A percentile compares a stretch with the other conserved stretches of the same genome.
Conservation (phyloP, 768 basidiomycete species). For the Mycena sanguinolenta region DNA sequence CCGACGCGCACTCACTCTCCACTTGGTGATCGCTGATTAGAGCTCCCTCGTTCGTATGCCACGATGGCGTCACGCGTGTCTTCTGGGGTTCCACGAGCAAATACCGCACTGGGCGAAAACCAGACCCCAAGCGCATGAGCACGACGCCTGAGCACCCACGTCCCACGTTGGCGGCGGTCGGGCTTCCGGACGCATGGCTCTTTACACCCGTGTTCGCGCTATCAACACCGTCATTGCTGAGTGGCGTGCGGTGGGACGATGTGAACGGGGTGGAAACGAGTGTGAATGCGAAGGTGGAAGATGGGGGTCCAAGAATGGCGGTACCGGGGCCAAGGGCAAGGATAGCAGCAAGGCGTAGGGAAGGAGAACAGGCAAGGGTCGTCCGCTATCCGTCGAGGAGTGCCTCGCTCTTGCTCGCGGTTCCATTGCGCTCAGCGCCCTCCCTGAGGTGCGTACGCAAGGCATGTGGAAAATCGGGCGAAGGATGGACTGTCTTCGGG, state of each 20-base stretch:
- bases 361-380: too few species aligned
- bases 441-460: too few species aligned
- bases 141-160: slow-evolving; percentile 25
- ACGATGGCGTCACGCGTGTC: too few species aligned
- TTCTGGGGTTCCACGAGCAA: background rate
- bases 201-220: too few species aligned
- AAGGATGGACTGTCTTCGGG: too few species aligned
- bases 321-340: background rate
- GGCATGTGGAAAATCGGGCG: background rate
- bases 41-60: too few species aligned
- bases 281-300: slow-evolving; percentile 20
- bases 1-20: background rate
- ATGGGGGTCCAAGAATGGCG: slow-evolving; percentile 4
- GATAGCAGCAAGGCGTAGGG: background rate
- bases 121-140: background rate
- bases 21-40: too few species aligned
- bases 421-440: too few species aligned
- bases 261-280: background rate
- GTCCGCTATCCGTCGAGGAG: slow-evolving; percentile 16
- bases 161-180: slow-evolving; percentile 34
- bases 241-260: background rate
- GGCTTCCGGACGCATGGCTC: slow-evolving; percentile 3
- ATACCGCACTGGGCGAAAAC: too few species aligned
- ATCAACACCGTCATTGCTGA: slow-evolving; percentile 10
- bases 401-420: too few species aligned